These are phyloP conservation scores for Verticillium dahliae DNA, from an alignment of 2,329 filamentous ascomycete genomes.

Conservation along the genomic window DNA sequence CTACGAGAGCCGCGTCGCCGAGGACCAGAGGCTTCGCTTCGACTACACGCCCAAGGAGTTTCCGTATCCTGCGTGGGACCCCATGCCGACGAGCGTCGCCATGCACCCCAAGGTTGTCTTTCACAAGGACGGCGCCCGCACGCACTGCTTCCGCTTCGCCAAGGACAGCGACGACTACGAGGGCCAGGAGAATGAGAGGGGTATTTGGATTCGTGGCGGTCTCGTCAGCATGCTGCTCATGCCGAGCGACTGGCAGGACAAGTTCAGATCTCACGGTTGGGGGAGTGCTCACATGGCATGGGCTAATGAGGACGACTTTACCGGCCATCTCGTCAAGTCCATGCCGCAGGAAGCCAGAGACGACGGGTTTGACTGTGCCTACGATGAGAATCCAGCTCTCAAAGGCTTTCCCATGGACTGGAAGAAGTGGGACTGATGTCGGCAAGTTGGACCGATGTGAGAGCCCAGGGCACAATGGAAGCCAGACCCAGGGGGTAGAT, in stretches of 20 bases:
- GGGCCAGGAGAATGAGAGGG: slow-evolving; percentile 22
- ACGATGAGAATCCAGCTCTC: background rate
- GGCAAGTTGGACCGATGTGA: no score
- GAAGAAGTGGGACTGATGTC: no score
- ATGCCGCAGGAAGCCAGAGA: background rate
- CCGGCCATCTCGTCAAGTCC: background rate
- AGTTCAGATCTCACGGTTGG: background rate
- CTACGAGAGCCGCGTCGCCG: slow-evolving; percentile 17
- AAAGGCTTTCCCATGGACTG: no score
- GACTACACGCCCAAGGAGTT: background rate
- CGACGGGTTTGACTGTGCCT: background rate
- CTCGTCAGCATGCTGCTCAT: background rate
- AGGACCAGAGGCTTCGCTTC: slow-evolving; percentile 14
- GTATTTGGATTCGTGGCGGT: slow-evolving; percentile 23
- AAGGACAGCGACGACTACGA: slow-evolving; percentile 14
- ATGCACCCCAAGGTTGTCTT: slow-evolving; percentile 29
- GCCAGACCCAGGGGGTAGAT: no score
- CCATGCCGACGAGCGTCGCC: slow-evolving; percentile 13
- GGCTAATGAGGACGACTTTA: background rate
- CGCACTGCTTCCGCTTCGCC: slow-evolving; percentile 28
- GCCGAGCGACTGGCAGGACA: background rate
- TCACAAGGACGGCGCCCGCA: slow-evolving; percentile 26
- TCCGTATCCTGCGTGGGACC: background rate
- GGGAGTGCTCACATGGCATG: background rate
- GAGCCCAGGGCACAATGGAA: no score